Percentiles rank a stretch among this genome's conserved stretches.
Evolutionary conservation across 1,284 basidiomycete species (phyloP).

Genomic region (Marasmius sp.): DNA sequence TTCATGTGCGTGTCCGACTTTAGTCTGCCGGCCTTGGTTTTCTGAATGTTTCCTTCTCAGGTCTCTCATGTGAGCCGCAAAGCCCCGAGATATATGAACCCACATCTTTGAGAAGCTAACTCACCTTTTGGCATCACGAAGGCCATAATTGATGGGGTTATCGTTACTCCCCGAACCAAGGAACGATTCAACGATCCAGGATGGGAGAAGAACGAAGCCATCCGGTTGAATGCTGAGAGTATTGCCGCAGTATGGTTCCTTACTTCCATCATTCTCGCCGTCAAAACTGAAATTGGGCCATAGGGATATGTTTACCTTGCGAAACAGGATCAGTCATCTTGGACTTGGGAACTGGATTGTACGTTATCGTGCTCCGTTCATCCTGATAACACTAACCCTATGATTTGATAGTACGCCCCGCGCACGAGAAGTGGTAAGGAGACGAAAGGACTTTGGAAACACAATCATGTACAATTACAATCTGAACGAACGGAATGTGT

Average conservation of each 20-base stretch:
- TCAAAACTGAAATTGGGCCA: neutral
- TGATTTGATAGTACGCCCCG: conserved; percentile 36
- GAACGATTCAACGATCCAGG: conserved; percentile 30
- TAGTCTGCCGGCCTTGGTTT: neutral
- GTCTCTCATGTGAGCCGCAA: conserved; percentile 56
- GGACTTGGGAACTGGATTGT: conserved; percentile 51
- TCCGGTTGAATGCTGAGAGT: conserved; percentile 56
- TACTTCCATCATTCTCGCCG: conserved; percentile 16
- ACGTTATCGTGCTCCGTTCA: conserved; percentile 17
- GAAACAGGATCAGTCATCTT: conserved; percentile 44
- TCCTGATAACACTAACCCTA: neutral
- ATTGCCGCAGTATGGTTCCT: conserved; percentile 57
- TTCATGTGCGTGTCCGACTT: conserved; percentile 51
- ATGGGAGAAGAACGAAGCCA: conserved; percentile 47
- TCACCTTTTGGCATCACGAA: conserved; percentile 21
- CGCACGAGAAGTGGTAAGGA: conserved; percentile 46
- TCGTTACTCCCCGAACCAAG: conserved; percentile 46
- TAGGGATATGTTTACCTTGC: conserved; percentile 43
- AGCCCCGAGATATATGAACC: neutral
- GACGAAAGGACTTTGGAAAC: neutral
- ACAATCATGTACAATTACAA: neutral
- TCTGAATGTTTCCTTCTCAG: conserved; percentile 25
- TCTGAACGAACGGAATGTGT: neutral
- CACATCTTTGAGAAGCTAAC: neutral
- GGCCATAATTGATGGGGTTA: conserved; percentile 65